Percentiles rank a stretch among this genome's conserved stretches.
phyloP scores from a whole-genome alignment of 306 rosid genomes.

The Vigna reflexopilosa region DNA sequence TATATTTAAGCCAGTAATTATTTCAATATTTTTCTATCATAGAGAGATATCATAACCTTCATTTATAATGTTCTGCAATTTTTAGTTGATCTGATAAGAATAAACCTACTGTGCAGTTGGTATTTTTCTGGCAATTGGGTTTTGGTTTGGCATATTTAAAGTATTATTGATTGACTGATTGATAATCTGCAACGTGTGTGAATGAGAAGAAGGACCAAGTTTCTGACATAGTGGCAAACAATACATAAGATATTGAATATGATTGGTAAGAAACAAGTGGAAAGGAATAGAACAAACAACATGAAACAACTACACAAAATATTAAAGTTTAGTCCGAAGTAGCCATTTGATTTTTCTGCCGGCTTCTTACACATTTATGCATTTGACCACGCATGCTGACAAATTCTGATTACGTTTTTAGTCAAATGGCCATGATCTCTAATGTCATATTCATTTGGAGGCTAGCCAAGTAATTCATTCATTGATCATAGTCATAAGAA shows the following conservation, averaged over 20 bases:
- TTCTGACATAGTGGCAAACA: slow-evolving; percentile 9
- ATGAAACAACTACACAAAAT: slow-evolving; percentile 16
- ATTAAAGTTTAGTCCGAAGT: slow-evolving; percentile 1
- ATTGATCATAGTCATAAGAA: not conserved
- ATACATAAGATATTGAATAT: slow-evolving; percentile 28
- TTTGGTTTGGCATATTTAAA: not conserved
- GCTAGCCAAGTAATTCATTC: slow-evolving; percentile 2
- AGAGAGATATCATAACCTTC: no score
- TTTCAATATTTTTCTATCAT: no score
- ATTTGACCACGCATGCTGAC: slow-evolving; percentile 37
- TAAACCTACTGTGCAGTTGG: not conserved
- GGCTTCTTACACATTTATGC: slow-evolving; percentile 40
- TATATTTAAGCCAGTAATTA: no score
- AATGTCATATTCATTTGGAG: slow-evolving; percentile 39
- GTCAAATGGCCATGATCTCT: slow-evolving; percentile 33
- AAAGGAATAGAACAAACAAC: slow-evolving; percentile 17
- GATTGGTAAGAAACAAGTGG: slow-evolving; percentile 47
- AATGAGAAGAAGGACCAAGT: not conserved
- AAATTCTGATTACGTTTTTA: slow-evolving; percentile 9
- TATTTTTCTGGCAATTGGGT: not conserved
- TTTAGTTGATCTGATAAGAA: not conserved
- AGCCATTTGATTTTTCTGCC: slow-evolving; percentile 49
- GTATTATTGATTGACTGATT: not conserved
- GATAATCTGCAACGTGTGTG: slow-evolving; percentile 26
- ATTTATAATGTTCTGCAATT: no score